phyloP scores from a whole-genome alignment of 768 basidiomycete species.

The Rhodotorula kratochvilovae region DNA sequence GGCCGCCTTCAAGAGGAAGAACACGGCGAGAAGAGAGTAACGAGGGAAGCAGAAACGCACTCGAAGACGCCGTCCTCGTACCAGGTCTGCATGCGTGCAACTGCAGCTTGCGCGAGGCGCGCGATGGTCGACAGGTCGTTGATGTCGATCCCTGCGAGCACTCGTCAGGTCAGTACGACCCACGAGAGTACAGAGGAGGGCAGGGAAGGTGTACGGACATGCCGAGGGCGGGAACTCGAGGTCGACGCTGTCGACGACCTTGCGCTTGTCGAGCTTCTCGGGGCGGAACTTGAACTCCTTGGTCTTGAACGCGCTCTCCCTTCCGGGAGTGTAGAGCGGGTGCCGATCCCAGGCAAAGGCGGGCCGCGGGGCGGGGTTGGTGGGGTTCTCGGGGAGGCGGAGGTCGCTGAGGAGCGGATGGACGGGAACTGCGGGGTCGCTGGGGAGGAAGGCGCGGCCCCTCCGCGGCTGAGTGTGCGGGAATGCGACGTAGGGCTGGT shows the following conservation, averaged over 20 bases:
- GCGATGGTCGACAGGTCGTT: conserved; percentile 25
- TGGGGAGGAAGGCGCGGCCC: conserved; percentile 4
- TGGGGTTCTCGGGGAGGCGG: not conserved
- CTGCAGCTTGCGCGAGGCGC: conserved; percentile 11
- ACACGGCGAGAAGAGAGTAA: no score
- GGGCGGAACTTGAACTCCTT: not conserved
- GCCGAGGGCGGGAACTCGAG: conserved; percentile 8
- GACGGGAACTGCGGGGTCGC: not conserved
- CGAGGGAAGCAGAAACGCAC: conserved; percentile 7
- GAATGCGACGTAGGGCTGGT: conserved; percentile 4
- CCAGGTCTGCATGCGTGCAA: conserved; percentile 30
- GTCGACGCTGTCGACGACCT: not conserved
- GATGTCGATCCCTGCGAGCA: conserved; percentile 14
- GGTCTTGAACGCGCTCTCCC: not conserved
- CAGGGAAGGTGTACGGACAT: not conserved
- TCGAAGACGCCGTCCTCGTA: conserved; percentile 25
- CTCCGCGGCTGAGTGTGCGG: not conserved
- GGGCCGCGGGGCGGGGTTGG: conserved; percentile 4
- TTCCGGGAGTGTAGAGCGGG: conserved; percentile 5
- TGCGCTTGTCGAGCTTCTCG: not conserved
- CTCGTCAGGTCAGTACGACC: not conserved
- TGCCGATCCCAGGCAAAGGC: not conserved
- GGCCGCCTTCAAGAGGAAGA: no score
- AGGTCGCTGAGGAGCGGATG: not conserved
- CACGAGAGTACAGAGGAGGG: no score